Conservation (phyloP, 2,329 filamentous ascomycete species). For the Exophiala lecanii-corni region DNA sequence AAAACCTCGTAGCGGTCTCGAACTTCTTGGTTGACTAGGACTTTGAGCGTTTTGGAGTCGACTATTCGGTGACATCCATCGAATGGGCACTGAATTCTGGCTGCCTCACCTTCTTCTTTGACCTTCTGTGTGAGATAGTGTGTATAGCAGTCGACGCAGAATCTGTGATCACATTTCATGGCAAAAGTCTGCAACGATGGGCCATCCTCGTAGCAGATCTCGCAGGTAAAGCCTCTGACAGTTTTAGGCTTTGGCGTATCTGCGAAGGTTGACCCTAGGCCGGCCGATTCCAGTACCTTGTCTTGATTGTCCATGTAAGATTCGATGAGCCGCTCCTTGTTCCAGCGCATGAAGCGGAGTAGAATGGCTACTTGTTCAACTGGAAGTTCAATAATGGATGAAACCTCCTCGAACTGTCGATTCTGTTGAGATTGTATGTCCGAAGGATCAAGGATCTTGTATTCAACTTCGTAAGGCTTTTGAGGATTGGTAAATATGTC, state of each 20-base stretch:
- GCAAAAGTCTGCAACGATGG: constrained; percentile 75
- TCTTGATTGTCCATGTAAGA: constrained; percentile 89
- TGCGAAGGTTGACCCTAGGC: constrained; percentile 63
- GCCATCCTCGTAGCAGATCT: constrained; percentile 93
- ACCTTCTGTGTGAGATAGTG: constrained; percentile 94
- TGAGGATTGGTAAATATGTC: constrained; percentile 67
- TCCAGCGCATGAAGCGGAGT: constrained; percentile 86
- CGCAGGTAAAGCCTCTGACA: constrained; percentile 76
- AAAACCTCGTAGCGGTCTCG: constrained; percentile 71
- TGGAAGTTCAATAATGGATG: constrained; percentile 81
- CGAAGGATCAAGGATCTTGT: constrained; percentile 70
- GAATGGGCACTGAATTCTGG: constrained; percentile 86
- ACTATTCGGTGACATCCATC: constrained; percentile 85
- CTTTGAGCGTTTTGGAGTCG: constrained; percentile 78
- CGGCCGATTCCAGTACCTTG: constrained; percentile 76
- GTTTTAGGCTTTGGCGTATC: constrained; percentile 63
- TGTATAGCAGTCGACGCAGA: constrained; percentile 86
- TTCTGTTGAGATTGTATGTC: constrained; percentile 85
- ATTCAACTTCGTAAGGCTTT: constrained; percentile 77
- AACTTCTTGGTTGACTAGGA: constrained; percentile 61
- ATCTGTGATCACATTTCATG: constrained; percentile 91
- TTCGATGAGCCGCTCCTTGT: constrained; percentile 90
- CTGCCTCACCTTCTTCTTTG: constrained; percentile 88
- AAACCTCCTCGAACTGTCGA: constrained; percentile 81
- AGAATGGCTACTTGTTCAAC: constrained; percentile 89